Base-by-base conservation (phyloP, 2,329 filamentous ascomycete species). In the Leptoxyphium fumago region DNA sequence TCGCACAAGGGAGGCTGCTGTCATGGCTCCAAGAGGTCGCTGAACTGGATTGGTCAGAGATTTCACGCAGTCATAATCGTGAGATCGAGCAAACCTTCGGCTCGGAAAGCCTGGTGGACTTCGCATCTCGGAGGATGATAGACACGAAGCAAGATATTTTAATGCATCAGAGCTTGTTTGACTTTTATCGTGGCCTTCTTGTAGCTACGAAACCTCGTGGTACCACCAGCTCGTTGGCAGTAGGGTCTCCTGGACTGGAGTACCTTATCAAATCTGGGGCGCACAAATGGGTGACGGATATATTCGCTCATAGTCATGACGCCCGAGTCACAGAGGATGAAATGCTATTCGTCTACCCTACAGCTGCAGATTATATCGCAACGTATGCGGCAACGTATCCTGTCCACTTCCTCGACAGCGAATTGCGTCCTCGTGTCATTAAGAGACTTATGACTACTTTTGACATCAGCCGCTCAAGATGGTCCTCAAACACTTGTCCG, bases 1-100 rank as follows among this genome's bases (percentile, higher is more conserved):
- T 80, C 30, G 72, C 76, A 1, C 77, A 80, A 56, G 74, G 74
- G 15, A 67, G 77, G 42, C 51, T 81, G 40, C 63, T 80, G 58
- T 72, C 74, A 17, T 73, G 76, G 60, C 57, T 80, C 34, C 67
- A 72, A 2, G 68, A 67, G 45, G 65, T 72, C 7, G 74, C 69
- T 4, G 60, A 59, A 2, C 56, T 79, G 50, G 70, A 76, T 51
- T 79, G 75, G 73, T 63, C 65, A 40, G 61, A 68, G 1, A 64
- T 79, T 26, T 64, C 69, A 5, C 63, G 61, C 10, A 66, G 71
- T 5, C 73, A 77, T 46, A 59, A 71, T 29, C 52, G 66, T 2
- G 69, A 75, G 2, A 60, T 78, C 2, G 77, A 80, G 50, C 39
- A 44, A 5, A 47, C 49, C 30, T 68, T 60, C 46, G 48, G 51